Evolutionary conservation across 805 yeast species (phyloP), one percentile per base, ranked within the genome.

Genomic region (Kodamaea kaohsiungensis): DNA sequence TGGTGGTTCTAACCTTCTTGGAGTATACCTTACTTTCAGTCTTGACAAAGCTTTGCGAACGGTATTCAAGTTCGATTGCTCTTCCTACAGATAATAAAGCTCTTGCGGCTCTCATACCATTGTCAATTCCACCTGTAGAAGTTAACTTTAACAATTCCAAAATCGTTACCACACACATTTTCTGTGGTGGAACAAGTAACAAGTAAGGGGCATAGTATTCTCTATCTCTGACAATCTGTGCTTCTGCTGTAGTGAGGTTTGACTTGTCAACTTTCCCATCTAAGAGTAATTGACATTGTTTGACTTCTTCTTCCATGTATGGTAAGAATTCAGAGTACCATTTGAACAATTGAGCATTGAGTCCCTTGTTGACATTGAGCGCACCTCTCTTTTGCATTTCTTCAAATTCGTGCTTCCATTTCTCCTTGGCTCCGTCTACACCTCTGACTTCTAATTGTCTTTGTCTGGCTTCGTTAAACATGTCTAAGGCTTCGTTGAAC

Each of bases 331-430:
- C 85, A 51, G 79, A 78, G 59, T 87, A 87, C 99, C 99, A 95
- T 55, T 83, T 82, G 83, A 91, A 95, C 40, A 95, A 72, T 59
- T 85, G 85, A 1, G 85, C 86, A 55, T 91, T 91, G 40, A 92
- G 73, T 10, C 83, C 80, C 54, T 83, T 81, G 46, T 83, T 81
- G 39, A 84, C 68, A 3, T 83, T 67, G 51, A 81, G 64, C 10
- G 78, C 83, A 18, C 90, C 90, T 59, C 87, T 78, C 48, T 79
- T 76, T 54, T 77, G 76, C 64, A 84, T 78, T 51, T 82, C 84
- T 61, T 90, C 96, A 61, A 82, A 87, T 58, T 86, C 92, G 60
- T 85, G 86, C 66, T 84, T 86, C 99, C 99, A 93, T 67, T 89
- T 87, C 63, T 87, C 90, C 58, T 82, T 84, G 0, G 98, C 96